Conservation (phyloP, 1,284 basidiomycete species). For the Pseudozyma tsukubaensis region DNA sequence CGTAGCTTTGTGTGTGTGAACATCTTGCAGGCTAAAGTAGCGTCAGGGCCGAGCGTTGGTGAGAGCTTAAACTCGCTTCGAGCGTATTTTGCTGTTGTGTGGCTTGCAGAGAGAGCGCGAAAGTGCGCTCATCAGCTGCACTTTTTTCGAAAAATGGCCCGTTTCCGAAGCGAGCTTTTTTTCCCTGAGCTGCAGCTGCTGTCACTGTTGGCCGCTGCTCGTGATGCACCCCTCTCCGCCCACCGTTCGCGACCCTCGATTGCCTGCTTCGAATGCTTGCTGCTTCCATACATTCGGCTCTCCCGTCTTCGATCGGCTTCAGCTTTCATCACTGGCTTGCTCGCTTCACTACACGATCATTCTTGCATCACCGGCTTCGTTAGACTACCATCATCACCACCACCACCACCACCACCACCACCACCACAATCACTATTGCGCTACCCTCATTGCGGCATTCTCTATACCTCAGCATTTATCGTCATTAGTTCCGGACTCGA, state of each 20-base stretch:
- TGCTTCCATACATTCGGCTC: constrained; percentile 4
- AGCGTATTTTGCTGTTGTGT: constrained; percentile 6
- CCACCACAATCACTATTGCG: too few relatives aligned
- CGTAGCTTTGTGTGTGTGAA: neutral
- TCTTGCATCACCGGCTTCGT: neutral
- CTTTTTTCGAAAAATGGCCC: neutral
- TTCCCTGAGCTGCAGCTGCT: constrained; percentile 3
- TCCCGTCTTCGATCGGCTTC: neutral
- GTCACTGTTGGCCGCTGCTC: too few relatives aligned
- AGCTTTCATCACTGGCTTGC: neutral
- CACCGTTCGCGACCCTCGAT: neutral
- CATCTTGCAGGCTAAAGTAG: constrained; percentile 1
- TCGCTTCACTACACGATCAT: neutral
- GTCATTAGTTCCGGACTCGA: too few relatives aligned
- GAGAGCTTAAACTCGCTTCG: constrained; percentile 4
- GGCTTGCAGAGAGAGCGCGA: constrained; percentile 7
- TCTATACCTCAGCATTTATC: too few relatives aligned
- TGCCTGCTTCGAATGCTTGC: neutral
- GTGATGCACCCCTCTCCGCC: constrained; percentile 6
- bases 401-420: neutral
- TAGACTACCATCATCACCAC: neutral
- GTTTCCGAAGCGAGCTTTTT: neutral
- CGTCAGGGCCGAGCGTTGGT: neutral
- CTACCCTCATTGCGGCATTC: too few relatives aligned
- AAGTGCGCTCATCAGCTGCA: neutral